phyloP scores from a whole-genome alignment of 805 yeast species.

The Saccharomycopsis microspora region DNA sequence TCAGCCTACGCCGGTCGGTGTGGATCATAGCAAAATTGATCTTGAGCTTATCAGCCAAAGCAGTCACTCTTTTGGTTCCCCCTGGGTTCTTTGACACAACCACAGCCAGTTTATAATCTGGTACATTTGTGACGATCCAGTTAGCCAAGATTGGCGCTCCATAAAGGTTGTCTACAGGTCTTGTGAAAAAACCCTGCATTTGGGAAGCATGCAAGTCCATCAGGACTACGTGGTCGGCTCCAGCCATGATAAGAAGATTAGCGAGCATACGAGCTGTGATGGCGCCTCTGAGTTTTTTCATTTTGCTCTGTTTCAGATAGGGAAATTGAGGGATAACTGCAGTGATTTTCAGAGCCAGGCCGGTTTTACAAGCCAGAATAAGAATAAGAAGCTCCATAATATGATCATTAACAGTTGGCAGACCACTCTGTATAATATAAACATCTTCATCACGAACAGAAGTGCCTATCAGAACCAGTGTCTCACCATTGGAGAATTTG shows the following conservation, averaged over 20 bases:
- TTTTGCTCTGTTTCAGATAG: slow-evolving; percentile 91
- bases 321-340: slow-evolving; percentile 98
- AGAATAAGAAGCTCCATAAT: slow-evolving; percentile 92
- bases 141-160: slow-evolving; percentile 95
- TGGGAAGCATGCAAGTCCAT: slow-evolving; percentile 96
- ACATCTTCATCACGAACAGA: slow-evolving; percentile 97
- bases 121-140: slow-evolving; percentile 88
- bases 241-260: slow-evolving; percentile 90
- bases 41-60: slow-evolving; percentile 92
- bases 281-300: slow-evolving; percentile 98
- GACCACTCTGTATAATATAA: slow-evolving; percentile 83
- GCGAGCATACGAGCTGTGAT: slow-evolving; percentile 98
- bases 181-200: slow-evolving; percentile 97
- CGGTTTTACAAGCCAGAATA: slow-evolving; percentile 94
- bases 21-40: slow-evolving; percentile 98
- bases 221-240: slow-evolving; percentile 96
- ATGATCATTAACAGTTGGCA: slow-evolving; percentile 80
- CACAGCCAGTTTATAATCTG: slow-evolving; percentile 78
- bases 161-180: slow-evolving; percentile 92
- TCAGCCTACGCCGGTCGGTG: slow-evolving; percentile 89
- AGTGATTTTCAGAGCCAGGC: slow-evolving; percentile 92
- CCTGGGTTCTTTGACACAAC: slow-evolving; percentile 99
- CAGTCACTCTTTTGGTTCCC: slow-evolving; percentile 95
- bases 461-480: slow-evolving; percentile 89
- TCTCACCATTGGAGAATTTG: slow-evolving; percentile 95